Conservation (phyloP, 495 filamentous ascomycete genomes). For the Hypomontagnella monticulosa region DNA sequence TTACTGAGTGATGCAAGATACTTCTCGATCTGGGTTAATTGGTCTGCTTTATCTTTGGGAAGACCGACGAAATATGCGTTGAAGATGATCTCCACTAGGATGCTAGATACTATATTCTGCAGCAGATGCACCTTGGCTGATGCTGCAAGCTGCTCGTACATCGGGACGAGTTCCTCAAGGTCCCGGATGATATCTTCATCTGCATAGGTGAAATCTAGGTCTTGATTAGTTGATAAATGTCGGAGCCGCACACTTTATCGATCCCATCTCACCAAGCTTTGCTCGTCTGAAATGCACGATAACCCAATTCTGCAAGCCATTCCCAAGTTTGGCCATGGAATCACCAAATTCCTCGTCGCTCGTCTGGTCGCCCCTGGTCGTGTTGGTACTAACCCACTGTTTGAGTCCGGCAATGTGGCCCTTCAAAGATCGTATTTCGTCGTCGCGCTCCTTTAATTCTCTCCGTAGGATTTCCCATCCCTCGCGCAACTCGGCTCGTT, state of each 20-base stretch:
- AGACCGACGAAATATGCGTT: constrained; percentile 63
- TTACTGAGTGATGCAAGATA: constrained; percentile 58
- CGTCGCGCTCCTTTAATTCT: constrained; percentile 52
- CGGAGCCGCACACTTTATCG: constrained; percentile 2
- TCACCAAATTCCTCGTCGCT: constrained; percentile 65
- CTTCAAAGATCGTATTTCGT: constrained; percentile 54
- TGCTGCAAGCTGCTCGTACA: constrained; percentile 57
- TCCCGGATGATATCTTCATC: constrained; percentile 49
- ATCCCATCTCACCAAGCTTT: constrained; percentile 55
- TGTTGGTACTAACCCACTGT: constrained; percentile 63
- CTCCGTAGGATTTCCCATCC: constrained; percentile 51
- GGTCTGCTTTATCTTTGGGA: constrained; percentile 51
- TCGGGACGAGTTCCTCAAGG: constrained; percentile 57
- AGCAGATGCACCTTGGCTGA: constrained; percentile 62
- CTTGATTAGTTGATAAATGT: constrained; percentile 24
- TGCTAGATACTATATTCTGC: constrained; percentile 61
- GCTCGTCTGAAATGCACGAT: constrained; percentile 63
- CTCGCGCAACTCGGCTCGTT: constrained; percentile 53
- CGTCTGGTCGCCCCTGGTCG: constrained; percentile 56
- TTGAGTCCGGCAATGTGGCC: constrained; percentile 63
- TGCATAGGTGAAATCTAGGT: constrained; percentile 52
- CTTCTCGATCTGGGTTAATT: constrained; percentile 56
- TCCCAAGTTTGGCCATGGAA: constrained; percentile 58
- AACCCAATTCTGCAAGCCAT: constrained; percentile 68
- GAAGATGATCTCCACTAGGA: constrained; percentile 63